A percentile compares a stretch with the other conserved stretches of the same genome.
These are phyloP conservation scores for Penicillium atrosanguineum DNA, from an alignment of 495 filamentous ascomycete species.

Conservation along the genomic window DNA sequence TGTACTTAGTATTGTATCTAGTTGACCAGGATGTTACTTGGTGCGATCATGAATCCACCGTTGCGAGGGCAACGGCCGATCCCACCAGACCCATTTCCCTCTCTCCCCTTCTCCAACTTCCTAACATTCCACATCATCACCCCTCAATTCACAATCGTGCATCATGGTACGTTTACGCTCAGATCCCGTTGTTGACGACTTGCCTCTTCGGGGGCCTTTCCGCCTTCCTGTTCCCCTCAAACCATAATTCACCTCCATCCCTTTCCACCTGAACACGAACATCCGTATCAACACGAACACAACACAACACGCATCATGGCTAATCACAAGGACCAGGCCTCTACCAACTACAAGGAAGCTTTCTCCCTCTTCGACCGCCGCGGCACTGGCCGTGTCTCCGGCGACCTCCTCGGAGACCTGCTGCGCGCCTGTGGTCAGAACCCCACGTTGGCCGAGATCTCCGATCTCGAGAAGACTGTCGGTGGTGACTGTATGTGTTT, in stretches of 20 bases:
- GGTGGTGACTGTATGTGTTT: slow-evolving; percentile 79
- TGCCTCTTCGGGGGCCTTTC: neutral
- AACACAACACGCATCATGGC: slow-evolving; percentile 15
- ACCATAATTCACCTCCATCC: neutral
- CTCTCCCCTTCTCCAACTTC: slow-evolving; percentile 7
- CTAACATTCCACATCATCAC: slow-evolving; percentile 1
- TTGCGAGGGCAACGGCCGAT: slow-evolving; percentile 30
- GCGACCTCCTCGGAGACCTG: slow-evolving; percentile 86
- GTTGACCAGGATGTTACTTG: neutral
- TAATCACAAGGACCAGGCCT: slow-evolving; percentile 65
- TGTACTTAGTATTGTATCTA: neutral
- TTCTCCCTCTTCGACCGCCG: slow-evolving; percentile 99
- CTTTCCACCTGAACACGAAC: neutral
- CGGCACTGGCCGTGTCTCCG: slow-evolving; percentile 82
- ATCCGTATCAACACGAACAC: neutral
- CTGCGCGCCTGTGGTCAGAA: slow-evolving; percentile 97
- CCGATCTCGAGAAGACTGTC: slow-evolving; percentile 81
- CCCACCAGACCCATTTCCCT: slow-evolving; percentile 7
- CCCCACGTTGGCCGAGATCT: slow-evolving; percentile 88
- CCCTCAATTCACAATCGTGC: neutral
- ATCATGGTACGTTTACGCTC: neutral
- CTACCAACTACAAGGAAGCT: slow-evolving; percentile 99
- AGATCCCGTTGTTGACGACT: slow-evolving; percentile 10
- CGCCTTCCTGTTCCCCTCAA: neutral
- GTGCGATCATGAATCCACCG: neutral